These are phyloP conservation scores for Yarrowia galli DNA, from an alignment of 1,139 yeast genomes.

Conservation along the genomic window DNA sequence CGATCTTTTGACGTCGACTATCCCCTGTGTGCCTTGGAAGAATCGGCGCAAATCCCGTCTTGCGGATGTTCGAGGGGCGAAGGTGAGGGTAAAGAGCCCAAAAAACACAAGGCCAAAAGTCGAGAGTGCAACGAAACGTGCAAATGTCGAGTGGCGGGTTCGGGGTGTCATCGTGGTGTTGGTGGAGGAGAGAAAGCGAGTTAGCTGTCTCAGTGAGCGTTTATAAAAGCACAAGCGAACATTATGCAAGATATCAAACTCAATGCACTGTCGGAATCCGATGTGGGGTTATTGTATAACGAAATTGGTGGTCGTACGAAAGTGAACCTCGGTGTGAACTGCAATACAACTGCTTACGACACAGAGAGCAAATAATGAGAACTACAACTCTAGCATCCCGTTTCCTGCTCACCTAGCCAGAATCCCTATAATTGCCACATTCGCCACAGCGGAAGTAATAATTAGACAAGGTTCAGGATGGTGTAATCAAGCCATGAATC, in stretches of 20 bases:
- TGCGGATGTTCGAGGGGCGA: conserved; percentile 85
- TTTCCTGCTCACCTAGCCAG: not conserved
- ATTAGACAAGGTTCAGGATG: not conserved
- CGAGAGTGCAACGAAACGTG: conserved; percentile 61
- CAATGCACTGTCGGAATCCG: conserved; percentile 21
- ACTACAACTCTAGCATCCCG: not conserved
- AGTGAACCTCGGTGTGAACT: no score
- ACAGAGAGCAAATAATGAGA: no score
- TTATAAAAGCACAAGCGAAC: conserved; percentile 11
- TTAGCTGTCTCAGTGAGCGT: not conserved
- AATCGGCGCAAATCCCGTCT: conserved; percentile 81
- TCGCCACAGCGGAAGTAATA: no score
- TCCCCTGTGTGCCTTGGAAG: conserved; percentile 52
- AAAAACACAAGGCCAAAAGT: conserved; percentile 62
- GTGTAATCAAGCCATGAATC: not conserved
- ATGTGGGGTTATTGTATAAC: not conserved
- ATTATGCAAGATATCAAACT: conserved; percentile 30
- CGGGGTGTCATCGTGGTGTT: conserved; percentile 13
- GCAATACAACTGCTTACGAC: no score
- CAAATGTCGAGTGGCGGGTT: conserved; percentile 38
- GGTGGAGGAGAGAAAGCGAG: not conserved
- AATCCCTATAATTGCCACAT: not conserved
- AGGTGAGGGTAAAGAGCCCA: conserved; percentile 68
- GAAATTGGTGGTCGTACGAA: no score
- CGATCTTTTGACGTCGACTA: conserved; percentile 48